Evolutionary conservation across 805 yeast species (phyloP).

Genomic region (Cyberlindnera sargentensis): DNA sequence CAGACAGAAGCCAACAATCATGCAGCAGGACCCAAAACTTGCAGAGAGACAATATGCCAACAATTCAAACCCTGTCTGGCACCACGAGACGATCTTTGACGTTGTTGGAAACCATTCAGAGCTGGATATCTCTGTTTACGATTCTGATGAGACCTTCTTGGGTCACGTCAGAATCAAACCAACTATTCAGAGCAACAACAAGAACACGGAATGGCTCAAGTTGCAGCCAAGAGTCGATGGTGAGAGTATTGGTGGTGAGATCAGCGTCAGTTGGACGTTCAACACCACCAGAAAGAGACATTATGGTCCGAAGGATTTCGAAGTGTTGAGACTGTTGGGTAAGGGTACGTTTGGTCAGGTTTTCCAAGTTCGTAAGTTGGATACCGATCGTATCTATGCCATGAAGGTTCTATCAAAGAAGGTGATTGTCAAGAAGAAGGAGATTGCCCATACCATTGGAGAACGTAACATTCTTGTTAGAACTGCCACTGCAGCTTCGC

Average conservation of each 20-base stretch:
- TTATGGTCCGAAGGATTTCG: constrained; percentile 93
- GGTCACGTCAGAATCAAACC: constrained; percentile 81
- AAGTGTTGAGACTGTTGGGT: constrained; percentile 82
- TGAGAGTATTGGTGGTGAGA: constrained; percentile 71
- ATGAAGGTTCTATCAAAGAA: constrained; percentile 95
- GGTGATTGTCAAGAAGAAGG: constrained; percentile 93
- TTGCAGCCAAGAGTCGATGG: constrained; percentile 69
- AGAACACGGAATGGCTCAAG: constrained; percentile 61
- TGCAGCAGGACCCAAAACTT: constrained; percentile 2
- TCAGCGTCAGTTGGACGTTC: constrained; percentile 70
- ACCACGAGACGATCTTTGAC: constrained; percentile 88
- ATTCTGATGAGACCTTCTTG: constrained; percentile 78
- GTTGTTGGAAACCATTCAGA: constrained; percentile 81
- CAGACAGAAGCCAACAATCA: constrained; percentile 18
- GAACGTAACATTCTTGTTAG: constrained; percentile 92
- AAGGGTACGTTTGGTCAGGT: constrained; percentile 98
- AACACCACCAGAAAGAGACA: constrained; percentile 62
- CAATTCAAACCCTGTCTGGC: constrained; percentile 73
- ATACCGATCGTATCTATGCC: constrained; percentile 87
- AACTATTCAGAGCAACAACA: constrained; percentile 28
- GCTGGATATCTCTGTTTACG: constrained; percentile 87
- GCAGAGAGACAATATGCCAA: constrained; percentile 20
- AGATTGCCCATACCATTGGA: constrained; percentile 96
- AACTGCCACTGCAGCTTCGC: constrained; percentile 80
- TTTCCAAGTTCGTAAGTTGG: constrained; percentile 88